Conservation (phyloP, 75 land plant species). For the Pseudotsuga menziesii region DNA sequence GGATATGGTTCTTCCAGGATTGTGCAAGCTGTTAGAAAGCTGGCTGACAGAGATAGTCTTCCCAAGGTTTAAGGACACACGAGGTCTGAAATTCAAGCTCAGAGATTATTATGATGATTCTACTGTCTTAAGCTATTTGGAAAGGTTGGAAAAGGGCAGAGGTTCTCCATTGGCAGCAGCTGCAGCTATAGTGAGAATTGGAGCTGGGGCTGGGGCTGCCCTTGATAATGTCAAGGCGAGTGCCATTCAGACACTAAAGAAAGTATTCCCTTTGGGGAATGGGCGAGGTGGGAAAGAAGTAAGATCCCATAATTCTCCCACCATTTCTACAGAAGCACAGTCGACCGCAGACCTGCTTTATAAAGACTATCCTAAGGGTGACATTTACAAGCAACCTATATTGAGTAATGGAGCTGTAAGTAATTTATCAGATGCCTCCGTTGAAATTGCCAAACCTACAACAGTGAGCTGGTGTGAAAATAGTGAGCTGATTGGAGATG, state of each 20-base stretch:
- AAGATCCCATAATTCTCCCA: not conserved
- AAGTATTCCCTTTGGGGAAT: conserved; percentile 62
- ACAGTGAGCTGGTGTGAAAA: not conserved
- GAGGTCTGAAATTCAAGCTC: conserved; percentile 51
- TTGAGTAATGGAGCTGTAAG: not conserved
- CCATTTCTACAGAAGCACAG: not conserved
- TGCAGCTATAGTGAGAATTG: conserved; percentile 79
- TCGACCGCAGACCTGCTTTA: not conserved
- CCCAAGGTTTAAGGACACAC: conserved; percentile 80
- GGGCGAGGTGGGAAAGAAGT: conserved; percentile 1
- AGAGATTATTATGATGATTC: conserved; percentile 93
- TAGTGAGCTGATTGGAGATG: not conserved
- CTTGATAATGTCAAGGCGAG: conserved; percentile 70
- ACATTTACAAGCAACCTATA: not conserved
- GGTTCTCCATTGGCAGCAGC: conserved; percentile 87
- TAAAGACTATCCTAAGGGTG: not conserved
- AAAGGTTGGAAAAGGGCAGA: conserved; percentile 59
- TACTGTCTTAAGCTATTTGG: conserved; percentile 70
- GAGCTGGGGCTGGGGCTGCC: conserved; percentile 81
- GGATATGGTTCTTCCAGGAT: conserved; percentile 67
- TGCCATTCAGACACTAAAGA: conserved; percentile 65
- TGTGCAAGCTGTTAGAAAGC: conserved; percentile 84
- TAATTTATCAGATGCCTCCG: not conserved
- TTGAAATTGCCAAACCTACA: not conserved
- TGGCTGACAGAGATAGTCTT: conserved; percentile 90